Evolutionary conservation across 805 yeast species (phyloP).

Genomic region (Candida bentonensis): DNA sequence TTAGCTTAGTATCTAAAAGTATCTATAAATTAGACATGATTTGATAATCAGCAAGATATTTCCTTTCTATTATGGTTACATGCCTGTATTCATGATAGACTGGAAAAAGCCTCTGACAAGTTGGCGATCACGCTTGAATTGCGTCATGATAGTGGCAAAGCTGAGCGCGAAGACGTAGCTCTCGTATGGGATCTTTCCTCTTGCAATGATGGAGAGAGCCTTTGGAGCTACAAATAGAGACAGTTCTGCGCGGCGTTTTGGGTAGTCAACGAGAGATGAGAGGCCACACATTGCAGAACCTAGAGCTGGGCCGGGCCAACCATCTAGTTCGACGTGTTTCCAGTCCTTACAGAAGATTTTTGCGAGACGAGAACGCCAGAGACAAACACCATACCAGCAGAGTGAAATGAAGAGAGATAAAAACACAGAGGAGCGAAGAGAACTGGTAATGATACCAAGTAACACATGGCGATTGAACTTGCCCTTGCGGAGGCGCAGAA

Average conservation of each 20-base stretch:
- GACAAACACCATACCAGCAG: constrained; percentile 35
- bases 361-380: constrained; percentile 25
- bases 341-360: background rate
- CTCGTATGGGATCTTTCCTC: constrained; percentile 5
- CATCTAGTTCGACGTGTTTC: constrained; percentile 17
- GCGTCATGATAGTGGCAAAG: constrained; percentile 8
- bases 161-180: constrained; percentile 8
- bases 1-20: background rate
- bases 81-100: background rate
- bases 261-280: constrained; percentile 27
- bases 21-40: background rate
- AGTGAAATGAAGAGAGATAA: constrained; percentile 29
- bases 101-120: background rate
- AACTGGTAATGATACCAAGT: constrained; percentile 11
- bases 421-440: constrained; percentile 30
- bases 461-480: constrained; percentile 3
- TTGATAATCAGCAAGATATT: background rate
- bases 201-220: constrained; percentile 8
- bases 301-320: constrained; percentile 26
- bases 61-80: background rate
- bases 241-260: constrained; percentile 31
- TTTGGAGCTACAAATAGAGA: constrained; percentile 32
- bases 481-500: constrained; percentile 15
- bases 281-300: constrained; percentile 31
- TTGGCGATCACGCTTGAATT: background rate